phyloP scores from a whole-genome alignment of 805 yeast genomes.

The Metschnikowia bowlesiae region DNA sequence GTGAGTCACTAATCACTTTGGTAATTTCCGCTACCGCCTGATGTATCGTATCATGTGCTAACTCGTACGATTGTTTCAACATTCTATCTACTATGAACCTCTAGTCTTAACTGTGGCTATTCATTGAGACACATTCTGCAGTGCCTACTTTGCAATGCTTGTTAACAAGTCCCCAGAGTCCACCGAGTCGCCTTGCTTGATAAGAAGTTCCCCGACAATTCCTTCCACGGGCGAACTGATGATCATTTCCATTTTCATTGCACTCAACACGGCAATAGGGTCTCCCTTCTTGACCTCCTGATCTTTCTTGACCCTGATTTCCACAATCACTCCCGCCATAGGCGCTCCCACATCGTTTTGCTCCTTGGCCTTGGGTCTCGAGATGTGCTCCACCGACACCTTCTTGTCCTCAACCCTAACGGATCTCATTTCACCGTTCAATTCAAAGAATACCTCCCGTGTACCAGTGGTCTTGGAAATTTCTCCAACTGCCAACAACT shows the following conservation, averaged over 20 bases:
- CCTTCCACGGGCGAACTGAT: slow-evolving; percentile 90
- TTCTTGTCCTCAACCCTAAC: slow-evolving; percentile 86
- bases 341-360: slow-evolving; percentile 96
- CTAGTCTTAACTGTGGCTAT: background rate
- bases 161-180: slow-evolving; percentile 86
- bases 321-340: slow-evolving; percentile 98
- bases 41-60: background rate
- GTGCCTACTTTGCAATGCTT: slow-evolving; percentile 23
- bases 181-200: slow-evolving; percentile 90
- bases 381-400: slow-evolving; percentile 76
- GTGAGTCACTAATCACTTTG: background rate
- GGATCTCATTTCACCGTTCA: slow-evolving; percentile 97
- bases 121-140: no score
- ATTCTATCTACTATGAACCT: background rate
- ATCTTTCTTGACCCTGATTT: slow-evolving; percentile 85
- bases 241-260: slow-evolving; percentile 99
- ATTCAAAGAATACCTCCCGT: slow-evolving; percentile 95
- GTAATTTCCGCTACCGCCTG: background rate
- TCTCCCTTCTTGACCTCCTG: slow-evolving; percentile 93
- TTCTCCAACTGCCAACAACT: slow-evolving; percentile 90
- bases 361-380: slow-evolving; percentile 90
- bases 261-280: slow-evolving; percentile 87
- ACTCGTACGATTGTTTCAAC: background rate
- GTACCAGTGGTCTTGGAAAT: slow-evolving; percentile 78
- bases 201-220: slow-evolving; percentile 67